Conservation (phyloP, 108 stramenopile species). For the Fistulifera pelliculosa region DNA sequence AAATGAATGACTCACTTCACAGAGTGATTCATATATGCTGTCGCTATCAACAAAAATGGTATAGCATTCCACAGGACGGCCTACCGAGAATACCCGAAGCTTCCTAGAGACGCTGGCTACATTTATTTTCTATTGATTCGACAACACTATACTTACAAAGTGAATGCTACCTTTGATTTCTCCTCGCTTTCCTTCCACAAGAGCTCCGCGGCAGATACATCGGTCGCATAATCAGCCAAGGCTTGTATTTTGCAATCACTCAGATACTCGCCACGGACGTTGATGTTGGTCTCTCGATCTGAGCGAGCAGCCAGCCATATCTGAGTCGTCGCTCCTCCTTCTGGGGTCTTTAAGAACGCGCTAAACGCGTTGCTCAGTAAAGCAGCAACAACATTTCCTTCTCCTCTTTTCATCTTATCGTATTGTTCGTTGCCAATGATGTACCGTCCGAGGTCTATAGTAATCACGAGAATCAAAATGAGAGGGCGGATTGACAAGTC, state of each 20-base stretch:
- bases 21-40: constrained; percentile 35
- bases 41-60: constrained; percentile 22
- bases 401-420: constrained; percentile 33
- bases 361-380: constrained; percentile 19
- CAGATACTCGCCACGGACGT: no score
- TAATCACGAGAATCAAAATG: no score
- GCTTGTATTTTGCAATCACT: no score
- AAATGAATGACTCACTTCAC: constrained; percentile 12
- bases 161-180: constrained; percentile 1
- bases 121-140: background rate
- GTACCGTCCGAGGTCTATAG: constrained; percentile 41
- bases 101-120: constrained; percentile 7
- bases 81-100: constrained; percentile 20
- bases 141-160: no score
- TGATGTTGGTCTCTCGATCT: constrained; percentile 7
- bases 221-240: constrained; percentile 25
- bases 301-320: constrained; percentile 40
- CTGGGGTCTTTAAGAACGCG: constrained; percentile 35
- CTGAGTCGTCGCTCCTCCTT: constrained; percentile 58
- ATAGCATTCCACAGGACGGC: constrained; percentile 19
- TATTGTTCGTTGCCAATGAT: constrained; percentile 50
- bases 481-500: no score
- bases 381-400: constrained; percentile 21
- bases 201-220: constrained; percentile 14
- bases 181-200: constrained; percentile 35